Evolutionary conservation across 2,329 filamentous ascomycete genomes (phyloP).

Genomic region (Trichoderma atroviride): DNA sequence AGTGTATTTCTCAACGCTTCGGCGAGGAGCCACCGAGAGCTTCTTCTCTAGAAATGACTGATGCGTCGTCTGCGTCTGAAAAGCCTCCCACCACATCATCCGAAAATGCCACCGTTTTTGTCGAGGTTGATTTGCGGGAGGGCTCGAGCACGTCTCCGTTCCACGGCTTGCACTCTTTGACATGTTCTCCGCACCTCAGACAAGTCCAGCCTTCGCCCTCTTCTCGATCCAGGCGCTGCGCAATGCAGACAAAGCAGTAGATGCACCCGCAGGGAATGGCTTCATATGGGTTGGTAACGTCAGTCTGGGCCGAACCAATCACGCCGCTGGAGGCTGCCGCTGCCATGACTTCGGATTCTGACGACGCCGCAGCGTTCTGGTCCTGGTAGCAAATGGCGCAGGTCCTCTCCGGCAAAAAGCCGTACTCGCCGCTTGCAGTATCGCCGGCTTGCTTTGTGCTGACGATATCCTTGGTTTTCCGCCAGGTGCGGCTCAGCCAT

Average conservation of each 20-base stretch:
- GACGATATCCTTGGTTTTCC: conserved; percentile 71
- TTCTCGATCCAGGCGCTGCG: conserved; percentile 84
- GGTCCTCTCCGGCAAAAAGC: conserved; percentile 87
- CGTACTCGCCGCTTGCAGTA: conserved; percentile 69
- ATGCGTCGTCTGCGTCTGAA: conserved; percentile 38
- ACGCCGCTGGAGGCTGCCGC: conserved; percentile 73
- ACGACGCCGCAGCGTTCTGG: conserved; percentile 72
- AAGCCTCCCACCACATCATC: conserved; percentile 52
- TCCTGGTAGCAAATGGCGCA: conserved; percentile 97
- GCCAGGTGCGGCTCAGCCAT: conserved; percentile 86
- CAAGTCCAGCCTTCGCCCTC: conserved; percentile 95
- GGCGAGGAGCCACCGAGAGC: background rate
- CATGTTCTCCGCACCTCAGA: conserved; percentile 79
- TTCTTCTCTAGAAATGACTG: conserved; percentile 19
- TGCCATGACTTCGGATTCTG: conserved; percentile 76
- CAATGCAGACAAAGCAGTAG: conserved; percentile 96
- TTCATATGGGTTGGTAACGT: conserved; percentile 96
- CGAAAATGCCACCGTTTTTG: conserved; percentile 65
- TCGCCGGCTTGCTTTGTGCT: conserved; percentile 53
- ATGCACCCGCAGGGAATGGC: conserved; percentile 85
- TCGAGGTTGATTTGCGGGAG: conserved; percentile 37
- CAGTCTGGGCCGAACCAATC: conserved; percentile 84
- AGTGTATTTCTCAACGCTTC: background rate
- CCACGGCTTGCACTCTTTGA: conserved; percentile 90
- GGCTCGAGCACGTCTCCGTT: conserved; percentile 80